Conservation (phyloP, 2,329 filamentous ascomycete species). For the Fusarium tuaranense region DNA sequence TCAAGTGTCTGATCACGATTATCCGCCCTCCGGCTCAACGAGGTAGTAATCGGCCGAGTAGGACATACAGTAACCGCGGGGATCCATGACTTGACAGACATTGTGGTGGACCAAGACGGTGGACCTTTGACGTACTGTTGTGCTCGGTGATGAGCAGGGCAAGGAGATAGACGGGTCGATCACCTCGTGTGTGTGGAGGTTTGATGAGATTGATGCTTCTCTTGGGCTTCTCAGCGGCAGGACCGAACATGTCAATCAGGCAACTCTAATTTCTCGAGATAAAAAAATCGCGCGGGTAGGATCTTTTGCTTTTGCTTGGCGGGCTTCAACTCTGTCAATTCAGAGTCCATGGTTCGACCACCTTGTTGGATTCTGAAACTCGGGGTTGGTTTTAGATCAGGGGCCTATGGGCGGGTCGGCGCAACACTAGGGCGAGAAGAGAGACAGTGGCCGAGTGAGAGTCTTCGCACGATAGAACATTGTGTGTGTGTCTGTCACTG, state of each 20-base stretch:
- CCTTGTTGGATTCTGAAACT: slow-evolving; percentile 40
- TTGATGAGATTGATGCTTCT: slow-evolving; percentile 1
- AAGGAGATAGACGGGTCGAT: slow-evolving; percentile 6
- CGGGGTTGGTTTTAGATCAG: slow-evolving; percentile 32
- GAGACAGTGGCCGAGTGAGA: slow-evolving; percentile 3
- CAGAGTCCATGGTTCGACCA: slow-evolving; percentile 25
- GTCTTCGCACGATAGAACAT: not conserved
- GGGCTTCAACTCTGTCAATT: slow-evolving; percentile 15
- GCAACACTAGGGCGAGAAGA: slow-evolving; percentile 2
- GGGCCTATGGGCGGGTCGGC: slow-evolving; percentile 23
- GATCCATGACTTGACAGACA: not conserved
- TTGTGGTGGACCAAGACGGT: not conserved
- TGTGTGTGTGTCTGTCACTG: not conserved
- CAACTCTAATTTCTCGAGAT: slow-evolving; percentile 15
- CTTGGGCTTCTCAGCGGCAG: not conserved
- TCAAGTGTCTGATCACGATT: not conserved
- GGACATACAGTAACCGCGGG: not conserved
- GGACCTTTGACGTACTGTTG: not conserved
- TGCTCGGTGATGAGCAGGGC: not conserved
- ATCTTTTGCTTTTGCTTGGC: slow-evolving; percentile 22
- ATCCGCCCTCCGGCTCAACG: not conserved
- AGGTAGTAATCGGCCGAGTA: slow-evolving; percentile 9
- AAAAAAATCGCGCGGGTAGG: slow-evolving; percentile 11
- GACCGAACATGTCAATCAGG: not conserved
- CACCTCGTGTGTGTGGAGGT: slow-evolving; percentile 27